phyloP scores from a whole-genome alignment of 176 grass and related monocot species.

The Otatea glauca region DNA sequence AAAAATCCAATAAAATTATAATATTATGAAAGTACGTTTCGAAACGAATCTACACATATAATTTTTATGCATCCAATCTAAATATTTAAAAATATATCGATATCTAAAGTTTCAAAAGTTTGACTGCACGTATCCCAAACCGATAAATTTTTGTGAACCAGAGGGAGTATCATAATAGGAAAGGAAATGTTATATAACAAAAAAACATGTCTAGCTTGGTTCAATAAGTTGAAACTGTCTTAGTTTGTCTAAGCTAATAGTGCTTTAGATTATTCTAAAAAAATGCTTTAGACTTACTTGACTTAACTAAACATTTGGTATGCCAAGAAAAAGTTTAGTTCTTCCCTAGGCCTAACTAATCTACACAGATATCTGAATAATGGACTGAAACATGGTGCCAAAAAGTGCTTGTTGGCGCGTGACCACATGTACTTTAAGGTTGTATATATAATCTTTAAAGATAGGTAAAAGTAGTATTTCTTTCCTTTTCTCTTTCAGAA shows the following conservation, averaged over 20 bases:
- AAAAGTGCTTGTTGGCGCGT: constrained; percentile 15
- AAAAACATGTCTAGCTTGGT: background rate
- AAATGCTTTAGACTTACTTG: constrained; percentile 13
- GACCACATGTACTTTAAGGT: background rate
- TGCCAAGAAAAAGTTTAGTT: constrained; percentile 8
- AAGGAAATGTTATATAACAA: background rate
- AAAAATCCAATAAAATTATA: too few species aligned
- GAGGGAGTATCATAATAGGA: background rate
- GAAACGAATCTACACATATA: too few species aligned
- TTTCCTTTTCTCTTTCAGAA: background rate
- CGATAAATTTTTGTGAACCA: too few species aligned
- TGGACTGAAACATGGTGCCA: constrained; percentile 35
- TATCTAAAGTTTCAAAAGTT: too few species aligned
- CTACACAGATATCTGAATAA: constrained; percentile 32
- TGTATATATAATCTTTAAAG: background rate
- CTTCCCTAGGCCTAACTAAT: constrained; percentile 30
- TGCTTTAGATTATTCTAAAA: background rate
- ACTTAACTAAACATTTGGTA: background rate
- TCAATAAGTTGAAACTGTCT: constrained; percentile 8
- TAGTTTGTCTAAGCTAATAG: background rate
- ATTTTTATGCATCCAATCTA: too few species aligned
- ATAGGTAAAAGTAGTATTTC: background rate
- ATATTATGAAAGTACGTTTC: too few species aligned
- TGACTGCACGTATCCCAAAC: too few species aligned
- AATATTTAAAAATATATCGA: too few species aligned